Conservation (phyloP, 176 grass and related monocot genomes). For the Eleusine indica region DNA sequence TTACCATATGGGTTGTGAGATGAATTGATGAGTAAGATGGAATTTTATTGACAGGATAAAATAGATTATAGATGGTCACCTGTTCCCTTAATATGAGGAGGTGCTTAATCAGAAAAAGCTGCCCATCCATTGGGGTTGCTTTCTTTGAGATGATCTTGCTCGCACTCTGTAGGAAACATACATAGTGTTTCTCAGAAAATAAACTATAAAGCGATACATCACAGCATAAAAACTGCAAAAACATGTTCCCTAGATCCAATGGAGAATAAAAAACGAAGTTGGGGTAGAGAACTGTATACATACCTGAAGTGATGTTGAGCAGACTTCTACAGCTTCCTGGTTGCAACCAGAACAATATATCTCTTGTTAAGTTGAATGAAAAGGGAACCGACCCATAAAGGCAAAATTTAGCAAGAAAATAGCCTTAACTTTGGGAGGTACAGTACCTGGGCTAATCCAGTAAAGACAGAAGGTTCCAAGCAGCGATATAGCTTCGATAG, state of each 20-base stretch:
- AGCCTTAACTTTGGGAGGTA: conserved; percentile 27
- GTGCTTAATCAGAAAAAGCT: conserved; percentile 97
- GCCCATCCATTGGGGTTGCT: conserved; percentile 80
- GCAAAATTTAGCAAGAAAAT: conserved; percentile 37
- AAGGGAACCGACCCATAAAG: conserved; percentile 19
- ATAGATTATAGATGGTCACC: conserved; percentile 53
- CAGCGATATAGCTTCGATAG: conserved; percentile 96
- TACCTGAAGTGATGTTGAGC: conserved; percentile 95
- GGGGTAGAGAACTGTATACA: not conserved
- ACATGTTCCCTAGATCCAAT: conserved; percentile 4
- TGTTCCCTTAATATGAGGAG: conserved; percentile 97
- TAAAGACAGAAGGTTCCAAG: conserved; percentile 92
- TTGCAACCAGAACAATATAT: conserved; percentile 39
- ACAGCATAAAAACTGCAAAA: conserved; percentile 30
- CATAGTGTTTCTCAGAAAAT: conserved; percentile 39
- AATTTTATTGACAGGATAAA: not conserved
- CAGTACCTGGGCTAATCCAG: conserved; percentile 89
- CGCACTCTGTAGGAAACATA: conserved; percentile 65
- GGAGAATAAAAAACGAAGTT: conserved; percentile 24
- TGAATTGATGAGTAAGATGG: conserved; percentile 24
- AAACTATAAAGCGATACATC: conserved; percentile 24
- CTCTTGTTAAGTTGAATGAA: conserved; percentile 32
- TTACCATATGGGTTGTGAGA: conserved; percentile 21
- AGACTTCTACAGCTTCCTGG: conserved; percentile 97
- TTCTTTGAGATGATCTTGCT: conserved; percentile 87